A percentile compares a stretch with the other conserved stretches of the same genome.
Evolutionary conservation across 768 basidiomycete species (phyloP).

Genomic region (Suillus variegatus): DNA sequence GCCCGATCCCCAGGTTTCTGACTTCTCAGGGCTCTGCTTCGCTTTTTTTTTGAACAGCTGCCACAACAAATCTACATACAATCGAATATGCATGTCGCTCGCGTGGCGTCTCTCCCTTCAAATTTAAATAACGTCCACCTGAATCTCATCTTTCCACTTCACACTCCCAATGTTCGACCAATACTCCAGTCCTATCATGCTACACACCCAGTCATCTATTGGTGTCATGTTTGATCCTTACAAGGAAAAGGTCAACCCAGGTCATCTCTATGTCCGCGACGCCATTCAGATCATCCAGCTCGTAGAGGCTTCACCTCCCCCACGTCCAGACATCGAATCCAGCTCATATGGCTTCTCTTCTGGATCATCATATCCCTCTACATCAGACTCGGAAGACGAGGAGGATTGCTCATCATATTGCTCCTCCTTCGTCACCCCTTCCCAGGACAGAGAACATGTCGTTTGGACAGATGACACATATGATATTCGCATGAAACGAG

Average conservation of each 20-base stretch:
- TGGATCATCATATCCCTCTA: conserved; percentile 36
- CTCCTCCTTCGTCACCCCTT: conserved; percentile 57
- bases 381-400: conserved; percentile 36
- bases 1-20: conserved; percentile 22
- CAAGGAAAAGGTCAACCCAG: conserved; percentile 37
- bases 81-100: conserved; percentile 20
- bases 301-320: conserved; percentile 63
- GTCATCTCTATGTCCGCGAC: conserved; percentile 45
- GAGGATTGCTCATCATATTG: conserved; percentile 71
- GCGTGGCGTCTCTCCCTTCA: conserved; percentile 30
- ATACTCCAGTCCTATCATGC: conserved; percentile 21
- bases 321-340: conserved; percentile 37
- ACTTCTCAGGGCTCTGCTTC: conserved; percentile 18
- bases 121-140: conserved; percentile 15
- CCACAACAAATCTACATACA: conserved; percentile 17
- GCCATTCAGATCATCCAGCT: conserved; percentile 71
- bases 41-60: conserved; percentile 21
- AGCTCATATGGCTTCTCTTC: conserved; percentile 43
- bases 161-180: conserved; percentile 30
- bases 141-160: conserved; percentile 22
- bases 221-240: conserved; percentile 26
- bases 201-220: conserved; percentile 20
- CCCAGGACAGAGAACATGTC: conserved; percentile 22
- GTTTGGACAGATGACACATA: conserved; percentile 51
- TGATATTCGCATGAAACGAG: conserved; percentile 59